These are phyloP conservation scores for Emydomyces testavorans DNA, from an alignment of 2,329 filamentous ascomycete genomes.

Conservation along the genomic window DNA sequence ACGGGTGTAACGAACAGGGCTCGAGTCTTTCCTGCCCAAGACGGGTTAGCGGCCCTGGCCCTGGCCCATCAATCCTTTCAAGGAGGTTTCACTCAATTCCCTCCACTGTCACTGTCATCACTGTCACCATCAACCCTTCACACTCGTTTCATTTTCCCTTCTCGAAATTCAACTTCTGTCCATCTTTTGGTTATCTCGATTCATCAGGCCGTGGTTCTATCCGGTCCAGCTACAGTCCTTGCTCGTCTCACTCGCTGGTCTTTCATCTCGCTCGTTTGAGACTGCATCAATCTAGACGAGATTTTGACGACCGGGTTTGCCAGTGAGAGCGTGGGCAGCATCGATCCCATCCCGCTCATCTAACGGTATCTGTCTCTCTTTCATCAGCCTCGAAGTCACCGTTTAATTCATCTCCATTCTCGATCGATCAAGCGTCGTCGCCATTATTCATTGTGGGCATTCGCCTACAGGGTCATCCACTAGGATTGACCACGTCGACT, in stretches of 20 bases:
- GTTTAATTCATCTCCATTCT: not conserved
- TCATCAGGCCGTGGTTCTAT: not conserved
- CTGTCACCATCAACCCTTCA: constrained; percentile 9
- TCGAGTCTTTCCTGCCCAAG: not conserved
- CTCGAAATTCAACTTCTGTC: constrained; percentile 8
- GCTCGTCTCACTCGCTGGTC: not conserved
- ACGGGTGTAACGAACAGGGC: too few relatives aligned
- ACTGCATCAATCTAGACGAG: not conserved
- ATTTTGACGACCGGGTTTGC: not conserved
- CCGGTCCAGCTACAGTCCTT: constrained; percentile 1
- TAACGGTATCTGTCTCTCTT: not conserved
- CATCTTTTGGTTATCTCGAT: constrained; percentile 1
- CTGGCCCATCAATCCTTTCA: constrained; percentile 8
- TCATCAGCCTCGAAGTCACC: not conserved
- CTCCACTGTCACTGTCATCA: constrained; percentile 1
- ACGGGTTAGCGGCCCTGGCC: not conserved
- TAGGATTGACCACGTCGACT: too few relatives aligned
- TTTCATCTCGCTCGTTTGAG: constrained; percentile 1
- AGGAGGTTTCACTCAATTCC: constrained; percentile 11
- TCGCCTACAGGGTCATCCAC: not conserved
- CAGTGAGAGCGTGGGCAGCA: not conserved
- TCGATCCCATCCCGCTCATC: not conserved
- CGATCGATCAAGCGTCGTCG: not conserved
- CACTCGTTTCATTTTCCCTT: constrained; percentile 12
- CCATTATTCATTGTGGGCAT: not conserved